Base-by-base conservation (phyloP, 495 filamentous ascomycete genomes). In the Cladorrhinum samala region DNA sequence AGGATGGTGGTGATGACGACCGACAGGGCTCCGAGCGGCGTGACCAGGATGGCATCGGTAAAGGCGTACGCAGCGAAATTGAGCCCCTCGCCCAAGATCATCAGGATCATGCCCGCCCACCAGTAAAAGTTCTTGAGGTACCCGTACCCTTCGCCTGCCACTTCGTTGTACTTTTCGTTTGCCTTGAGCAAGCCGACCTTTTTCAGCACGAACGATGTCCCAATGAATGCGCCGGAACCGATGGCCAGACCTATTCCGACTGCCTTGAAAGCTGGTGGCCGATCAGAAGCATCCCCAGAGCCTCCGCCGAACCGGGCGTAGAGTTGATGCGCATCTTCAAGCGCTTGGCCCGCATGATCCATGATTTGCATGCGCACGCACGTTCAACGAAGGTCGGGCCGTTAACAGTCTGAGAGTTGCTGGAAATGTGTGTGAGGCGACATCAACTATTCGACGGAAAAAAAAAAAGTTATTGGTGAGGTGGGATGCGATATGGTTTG, bases 61-160 rank as follows among this genome's bases (percentile, higher is more conserved):
- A 98, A 97, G 42, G 89, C 88, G 65, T 98, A 98, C 19, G 93
- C 94, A 51, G 88, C 90, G 63, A 98, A 96, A 70, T 98, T 98
- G 81, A 92, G 95, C 30, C 93, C 83, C 71, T 98, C 93, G 46
- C 93, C 93, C 39, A 97, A 62, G 58, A 97, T 94, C 93, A 98
- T 98, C 64, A 98, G 74, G 17, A 80, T 90, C 94, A 98, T 98
- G 57, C 93, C 93, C 19, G 72, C 67, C 93, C 93, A 98, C 93
- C 93, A 98, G 73, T 79, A 96, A 17, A 77, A 72, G 65, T 98
- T 98, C 78, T 94, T 96, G 60, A 98, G 81, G 67, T 98, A 98
- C 54, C 93, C 94, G 66, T 98, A 98, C 27, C 93, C 93, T 67
- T 97, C 92, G 46, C 93, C 93, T 2, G 91, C 91, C 58, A 91